These are phyloP conservation scores for Bimuria novae-zelandiae DNA, from an alignment of 2,329 filamentous ascomycete genomes.

Conservation along the genomic window DNA sequence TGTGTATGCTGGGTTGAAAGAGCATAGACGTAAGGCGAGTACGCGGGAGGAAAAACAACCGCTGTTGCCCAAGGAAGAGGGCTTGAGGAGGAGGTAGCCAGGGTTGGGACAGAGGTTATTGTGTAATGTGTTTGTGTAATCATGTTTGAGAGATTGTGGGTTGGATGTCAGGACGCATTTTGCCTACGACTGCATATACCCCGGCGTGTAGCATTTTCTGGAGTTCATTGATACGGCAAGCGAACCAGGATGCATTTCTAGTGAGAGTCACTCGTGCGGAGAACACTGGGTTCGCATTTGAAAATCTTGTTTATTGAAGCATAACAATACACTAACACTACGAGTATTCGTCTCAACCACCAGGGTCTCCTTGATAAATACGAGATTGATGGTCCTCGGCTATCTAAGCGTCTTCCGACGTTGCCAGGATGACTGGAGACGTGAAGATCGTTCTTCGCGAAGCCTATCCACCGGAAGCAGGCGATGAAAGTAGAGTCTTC, in stretches of 20 bases:
- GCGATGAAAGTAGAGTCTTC: not conserved
- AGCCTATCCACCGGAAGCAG: not conserved
- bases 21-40: conserved; percentile 18
- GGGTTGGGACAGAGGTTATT: no score
- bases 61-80: conserved; percentile 10
- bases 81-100: not conserved
- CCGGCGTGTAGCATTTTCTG: conserved; percentile 2
- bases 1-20: conserved; percentile 42
- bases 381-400: conserved; percentile 16
- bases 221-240: not conserved
- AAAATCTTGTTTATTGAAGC: conserved; percentile 17
- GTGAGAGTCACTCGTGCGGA: not conserved
- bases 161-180: no score
- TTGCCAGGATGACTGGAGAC: no score
- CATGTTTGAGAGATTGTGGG: no score
- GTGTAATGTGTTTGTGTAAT: no score
- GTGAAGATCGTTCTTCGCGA: no score
- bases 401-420: no score
- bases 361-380: conserved; percentile 26
- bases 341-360: conserved; percentile 3
- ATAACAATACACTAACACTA: conserved; percentile 1
- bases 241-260: no score
- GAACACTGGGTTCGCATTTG: no score
- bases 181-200: conserved; percentile 2
- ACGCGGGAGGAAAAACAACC: conserved; percentile 18